These are phyloP conservation scores for Taphrina wiesneri DNA, from an alignment of 1,139 yeast genomes.

Conservation along the genomic window DNA sequence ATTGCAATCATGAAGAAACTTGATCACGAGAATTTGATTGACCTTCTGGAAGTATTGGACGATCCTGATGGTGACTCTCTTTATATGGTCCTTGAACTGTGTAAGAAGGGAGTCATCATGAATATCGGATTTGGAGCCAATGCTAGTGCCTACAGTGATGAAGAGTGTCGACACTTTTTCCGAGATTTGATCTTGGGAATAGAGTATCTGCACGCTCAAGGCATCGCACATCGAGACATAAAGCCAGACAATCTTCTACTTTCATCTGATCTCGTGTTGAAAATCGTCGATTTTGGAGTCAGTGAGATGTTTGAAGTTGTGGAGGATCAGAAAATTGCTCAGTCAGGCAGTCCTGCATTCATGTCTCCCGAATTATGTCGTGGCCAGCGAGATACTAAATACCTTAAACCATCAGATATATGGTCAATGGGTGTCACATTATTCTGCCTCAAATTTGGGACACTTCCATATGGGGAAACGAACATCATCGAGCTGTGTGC, in stretches of 20 bases:
- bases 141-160: slow-evolving; percentile 50
- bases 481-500: slow-evolving; percentile 55
- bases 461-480: slow-evolving; percentile 48
- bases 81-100: slow-evolving; percentile 75
- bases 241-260: slow-evolving; percentile 89
- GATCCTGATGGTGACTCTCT: slow-evolving; percentile 66
- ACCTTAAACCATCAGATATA: slow-evolving; percentile 68
- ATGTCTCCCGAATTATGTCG: slow-evolving; percentile 63
- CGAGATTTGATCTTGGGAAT: slow-evolving; percentile 85
- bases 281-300: slow-evolving; percentile 94
- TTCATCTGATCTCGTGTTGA: slow-evolving; percentile 71
- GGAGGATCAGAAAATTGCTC: slow-evolving; percentile 53
- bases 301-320: slow-evolving; percentile 64
- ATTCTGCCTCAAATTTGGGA: slow-evolving; percentile 47
- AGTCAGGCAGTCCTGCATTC: slow-evolving; percentile 83
- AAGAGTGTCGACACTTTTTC: slow-evolving; percentile 53
- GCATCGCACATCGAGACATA: slow-evolving; percentile 91
- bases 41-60: slow-evolving; percentile 78
- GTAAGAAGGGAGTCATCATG: slow-evolving; percentile 54
- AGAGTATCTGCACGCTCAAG: slow-evolving; percentile 88
- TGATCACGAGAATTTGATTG: slow-evolving; percentile 78
- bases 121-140: slow-evolving; percentile 56
- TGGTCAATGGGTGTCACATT: slow-evolving; percentile 79
- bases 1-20: slow-evolving; percentile 78
- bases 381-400: slow-evolving; percentile 51